A percentile compares a stretch with the other conserved stretches of the same genome.
These are phyloP conservation scores for Dictyophora rubrovolvata DNA, from an alignment of 768 basidiomycete species.

Conservation along the genomic window DNA sequence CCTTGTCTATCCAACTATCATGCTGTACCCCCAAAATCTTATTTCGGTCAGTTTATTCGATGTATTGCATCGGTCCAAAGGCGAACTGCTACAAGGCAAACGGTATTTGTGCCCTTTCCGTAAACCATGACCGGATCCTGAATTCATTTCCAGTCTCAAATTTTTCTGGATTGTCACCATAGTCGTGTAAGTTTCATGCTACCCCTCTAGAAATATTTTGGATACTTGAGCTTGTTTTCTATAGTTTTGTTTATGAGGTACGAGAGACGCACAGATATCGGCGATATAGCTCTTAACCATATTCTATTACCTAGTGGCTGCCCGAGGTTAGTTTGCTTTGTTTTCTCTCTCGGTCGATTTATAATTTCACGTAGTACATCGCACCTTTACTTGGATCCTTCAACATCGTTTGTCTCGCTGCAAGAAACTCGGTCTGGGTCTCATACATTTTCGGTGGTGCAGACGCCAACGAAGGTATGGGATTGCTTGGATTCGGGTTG, in stretches of 20 bases:
- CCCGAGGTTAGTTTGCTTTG: background rate
- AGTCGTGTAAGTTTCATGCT: background rate
- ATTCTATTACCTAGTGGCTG: background rate
- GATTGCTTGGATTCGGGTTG: slow-evolving; percentile 47
- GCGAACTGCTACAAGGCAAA: background rate
- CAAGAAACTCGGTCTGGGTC: slow-evolving; percentile 31
- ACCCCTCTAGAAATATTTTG: background rate
- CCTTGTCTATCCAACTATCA: background rate
- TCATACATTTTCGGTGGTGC: slow-evolving; percentile 59
- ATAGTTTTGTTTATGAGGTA: background rate
- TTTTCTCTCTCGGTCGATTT: background rate
- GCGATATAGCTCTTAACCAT: background rate
- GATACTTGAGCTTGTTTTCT: background rate
- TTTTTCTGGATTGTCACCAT: background rate
- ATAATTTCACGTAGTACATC: background rate
- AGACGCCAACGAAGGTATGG: slow-evolving; percentile 57
- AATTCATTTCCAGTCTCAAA: background rate
- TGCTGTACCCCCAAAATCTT: background rate
- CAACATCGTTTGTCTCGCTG: slow-evolving; percentile 35
- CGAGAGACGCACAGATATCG: background rate
- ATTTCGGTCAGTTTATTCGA: background rate
- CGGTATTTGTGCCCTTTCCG: background rate
- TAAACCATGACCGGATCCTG: background rate
- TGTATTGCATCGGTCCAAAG: background rate
- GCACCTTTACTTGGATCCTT: slow-evolving; percentile 32